Base-by-base conservation (phyloP, 352 stramenopile species). In the Globisporangium acanthophoron region DNA sequence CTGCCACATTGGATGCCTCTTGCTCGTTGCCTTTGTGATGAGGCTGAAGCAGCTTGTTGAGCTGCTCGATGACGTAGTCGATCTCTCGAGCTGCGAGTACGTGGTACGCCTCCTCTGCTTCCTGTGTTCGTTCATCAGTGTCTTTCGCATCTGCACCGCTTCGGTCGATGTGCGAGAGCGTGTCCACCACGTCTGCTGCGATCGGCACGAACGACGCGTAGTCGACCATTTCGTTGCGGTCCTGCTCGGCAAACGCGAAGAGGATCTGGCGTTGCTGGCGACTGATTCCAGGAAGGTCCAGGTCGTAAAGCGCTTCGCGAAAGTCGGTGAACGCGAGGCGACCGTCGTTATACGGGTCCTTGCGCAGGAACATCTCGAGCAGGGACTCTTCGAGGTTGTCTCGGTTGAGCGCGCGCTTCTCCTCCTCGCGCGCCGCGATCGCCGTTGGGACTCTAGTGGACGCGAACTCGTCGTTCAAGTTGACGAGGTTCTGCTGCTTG, bases 311-410 rank as follows among this genome's bases (percentile, higher is more conserved):
- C 4, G 73, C 70, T 8, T 80, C 73, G 16, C 62, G 56, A n/a
- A 80, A 72, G 20, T 81, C 70, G 15, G 66, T 52, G 20, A 90
- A 65, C 18, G 67, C 49, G 5, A 90, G 54, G 7, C 78, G 76
- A 16, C 76, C 78, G 58, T 87, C 76, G 52, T 88, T 90, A 56
- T 80, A 87, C 24, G 74, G 69, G 35, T 90, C 80, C 18, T 71
- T 76, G 29, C 73, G 76, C 60, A 87, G 78, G 60, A 90, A 74
- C 15, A 64, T 62, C 31, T 87, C 80, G 5, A 88, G 72, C 27
- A 90, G 43, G 43, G 70, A 67, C 59, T 88, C 78, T 46, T 90
- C 80, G 5, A 70, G 61, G 11, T 56, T 59, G 47, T 90, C 76
- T n/a, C 70, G 66, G 3, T 73, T 66, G 11, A 56, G 68, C 5